Conservation (phyloP, 371 early-diverging fungal genomes). For the Parasitella parasitica region DNA sequence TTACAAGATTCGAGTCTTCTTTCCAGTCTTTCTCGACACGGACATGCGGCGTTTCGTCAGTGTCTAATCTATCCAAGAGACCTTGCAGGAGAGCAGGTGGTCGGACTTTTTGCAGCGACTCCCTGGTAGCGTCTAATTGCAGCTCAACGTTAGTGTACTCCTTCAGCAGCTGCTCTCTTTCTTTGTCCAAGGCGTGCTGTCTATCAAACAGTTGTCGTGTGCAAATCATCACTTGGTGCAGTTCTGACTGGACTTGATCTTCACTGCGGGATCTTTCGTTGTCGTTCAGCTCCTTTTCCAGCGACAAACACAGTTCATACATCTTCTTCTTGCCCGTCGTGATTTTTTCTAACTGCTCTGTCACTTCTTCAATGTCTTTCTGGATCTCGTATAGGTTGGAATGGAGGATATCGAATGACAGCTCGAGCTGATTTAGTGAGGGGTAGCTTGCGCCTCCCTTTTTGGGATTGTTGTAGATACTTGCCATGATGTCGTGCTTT, state of each 20-base stretch:
- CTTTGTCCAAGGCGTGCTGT: constrained; percentile 28
- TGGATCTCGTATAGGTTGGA: constrained; percentile 60
- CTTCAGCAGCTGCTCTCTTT: constrained; percentile 29
- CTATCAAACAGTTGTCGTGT: constrained; percentile 40
- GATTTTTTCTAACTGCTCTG: constrained; percentile 36
- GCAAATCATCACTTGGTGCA: constrained; percentile 27
- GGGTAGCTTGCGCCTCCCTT: background rate
- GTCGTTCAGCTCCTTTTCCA: constrained; percentile 34
- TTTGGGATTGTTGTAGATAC: background rate
- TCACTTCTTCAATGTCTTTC: constrained; percentile 52
- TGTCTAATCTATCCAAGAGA: constrained; percentile 54
- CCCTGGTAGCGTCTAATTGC: constrained; percentile 37
- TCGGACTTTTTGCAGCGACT: constrained; percentile 42
- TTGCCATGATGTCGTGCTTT: background rate
- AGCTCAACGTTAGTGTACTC: constrained; percentile 37
- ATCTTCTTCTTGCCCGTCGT: constrained; percentile 48
- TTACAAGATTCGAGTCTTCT: constrained; percentile 50
- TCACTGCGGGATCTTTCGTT: background rate
- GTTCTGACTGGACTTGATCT: constrained; percentile 24
- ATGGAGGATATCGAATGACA: constrained; percentile 56
- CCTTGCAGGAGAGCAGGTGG: constrained; percentile 56
- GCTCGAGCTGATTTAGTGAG: constrained; percentile 54
- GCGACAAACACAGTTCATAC: constrained; percentile 46
- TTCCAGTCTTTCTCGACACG: constrained; percentile 50
- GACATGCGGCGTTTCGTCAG: constrained; percentile 29